Base-by-base conservation (phyloP, 1,139 yeast species). In the Hyphopichia pseudoburtonii region DNA sequence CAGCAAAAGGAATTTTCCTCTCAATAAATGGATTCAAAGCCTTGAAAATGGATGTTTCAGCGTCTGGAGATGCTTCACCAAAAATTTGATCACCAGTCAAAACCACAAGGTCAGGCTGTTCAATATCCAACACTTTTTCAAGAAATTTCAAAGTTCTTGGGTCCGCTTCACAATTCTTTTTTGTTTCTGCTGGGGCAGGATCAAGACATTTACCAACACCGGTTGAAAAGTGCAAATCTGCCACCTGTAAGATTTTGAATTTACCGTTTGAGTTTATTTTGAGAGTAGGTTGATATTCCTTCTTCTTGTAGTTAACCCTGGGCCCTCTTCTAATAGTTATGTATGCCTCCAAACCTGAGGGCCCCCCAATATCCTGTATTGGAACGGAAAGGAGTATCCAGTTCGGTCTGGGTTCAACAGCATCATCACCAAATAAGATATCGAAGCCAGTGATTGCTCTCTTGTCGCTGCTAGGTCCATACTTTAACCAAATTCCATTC, bases 81-180 rank as follows among this genome's bases (percentile, higher is more conserved):
- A 75, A 76, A 1, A 84, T 66, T 54, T 82, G 89, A 58, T 86
- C 95, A n/a, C 96, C 96, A 0, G 92, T 78, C 40, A 84, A 58
- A 1, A 85, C 86, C 1, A 83, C 87, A 28, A 86, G 56, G 48
- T 86, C 84, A 0, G 95, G 95, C 19, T 70, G 55, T 48, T 86
- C 95, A 0, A 64, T 39, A 40, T 81, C 86, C 32, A 86, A 57
- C 0, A 82, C 78, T 17, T 57, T 52, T n/a, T 73, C 66, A n/a
- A 86, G 55, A 51, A 85, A 84, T n/a, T 57, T 54, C 27, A 72
- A 43, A 0, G 94, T 82, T 34, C 80, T 67, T 0, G 73, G 69
- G 51, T 86, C 95, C 0, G 95, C 95, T 38, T 68, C 59, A 49
- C 95, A 86, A 8, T 58, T 57, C 8, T 49, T 55, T 7, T 48